phyloP scores from a whole-genome alignment of 2,329 filamentous ascomycete genomes.

The Diaporthe longicolla region DNA sequence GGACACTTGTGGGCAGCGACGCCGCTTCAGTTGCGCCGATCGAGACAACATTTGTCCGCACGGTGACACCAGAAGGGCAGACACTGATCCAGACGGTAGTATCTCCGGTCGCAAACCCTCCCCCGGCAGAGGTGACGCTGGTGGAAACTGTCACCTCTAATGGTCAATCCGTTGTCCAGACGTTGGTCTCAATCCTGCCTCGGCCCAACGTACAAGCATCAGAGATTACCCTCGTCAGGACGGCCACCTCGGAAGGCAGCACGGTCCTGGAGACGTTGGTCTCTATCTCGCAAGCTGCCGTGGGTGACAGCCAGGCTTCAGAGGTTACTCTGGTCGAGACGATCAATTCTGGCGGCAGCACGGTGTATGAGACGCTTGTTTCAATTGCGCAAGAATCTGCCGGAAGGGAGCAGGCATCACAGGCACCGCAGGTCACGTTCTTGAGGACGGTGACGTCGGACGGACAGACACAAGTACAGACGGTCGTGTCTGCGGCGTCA shows the following conservation, averaged over 20 bases:
- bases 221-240: conserved; percentile 25
- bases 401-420: not conserved
- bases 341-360: not conserved
- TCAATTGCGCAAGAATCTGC: not conserved
- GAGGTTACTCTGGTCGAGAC: conserved; percentile 8
- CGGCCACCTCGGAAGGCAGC: conserved; percentile 13
- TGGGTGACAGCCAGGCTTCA: not conserved
- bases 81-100: conserved; percentile 12
- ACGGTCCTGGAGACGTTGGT: conserved; percentile 18
- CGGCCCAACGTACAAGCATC: not conserved
- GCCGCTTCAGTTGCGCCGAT: not conserved
- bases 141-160: conserved; percentile 1
- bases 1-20: conserved; percentile 11
- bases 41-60: conserved; percentile 18
- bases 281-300: conserved; percentile 6
- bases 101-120: not conserved
- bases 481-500: conserved; percentile 8
- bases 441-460: conserved; percentile 19
- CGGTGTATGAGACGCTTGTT: conserved; percentile 16
- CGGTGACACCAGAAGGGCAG: conserved; percentile 12
- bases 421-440: conserved; percentile 12
- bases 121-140: conserved; percentile 15
- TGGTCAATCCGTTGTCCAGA: not conserved
- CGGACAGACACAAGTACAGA: conserved; percentile 17
- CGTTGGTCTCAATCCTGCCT: conserved; percentile 1